Evolutionary conservation across 202 grass and related monocot species (phyloP).

Genomic region (Cymbopogon flexuosus): DNA sequence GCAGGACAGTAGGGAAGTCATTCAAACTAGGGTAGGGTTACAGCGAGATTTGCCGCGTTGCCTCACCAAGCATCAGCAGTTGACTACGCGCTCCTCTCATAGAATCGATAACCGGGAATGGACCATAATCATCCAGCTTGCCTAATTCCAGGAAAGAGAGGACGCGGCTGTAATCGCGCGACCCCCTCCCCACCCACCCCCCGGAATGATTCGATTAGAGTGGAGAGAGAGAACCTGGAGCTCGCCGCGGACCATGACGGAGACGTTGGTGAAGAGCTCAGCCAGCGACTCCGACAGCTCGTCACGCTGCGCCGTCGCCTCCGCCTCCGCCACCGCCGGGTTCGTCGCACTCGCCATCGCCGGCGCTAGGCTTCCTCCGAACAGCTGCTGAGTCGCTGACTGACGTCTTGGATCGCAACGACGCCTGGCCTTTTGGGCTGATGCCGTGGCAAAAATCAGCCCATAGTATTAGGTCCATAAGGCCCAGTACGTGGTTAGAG

Average conservation of each 20-base stretch:
- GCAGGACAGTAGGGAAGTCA: not conserved
- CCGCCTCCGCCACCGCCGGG: slow-evolving; percentile 7
- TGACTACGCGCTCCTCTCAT: not conserved
- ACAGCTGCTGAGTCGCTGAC: not conserved
- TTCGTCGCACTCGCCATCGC: slow-evolving; percentile 33
- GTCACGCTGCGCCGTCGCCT: slow-evolving; percentile 29
- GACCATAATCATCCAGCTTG: not conserved
- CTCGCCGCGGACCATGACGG: slow-evolving; percentile 83
- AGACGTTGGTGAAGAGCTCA: slow-evolving; percentile 76
- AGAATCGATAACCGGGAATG: not conserved
- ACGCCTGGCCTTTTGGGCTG: too few species aligned
- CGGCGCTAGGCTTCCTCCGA: not conserved
- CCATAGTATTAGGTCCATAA: too few species aligned
- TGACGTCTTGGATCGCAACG: too few species aligned
- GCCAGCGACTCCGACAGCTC: slow-evolving; percentile 66
- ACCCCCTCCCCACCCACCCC: too few species aligned
- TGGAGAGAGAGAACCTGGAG: slow-evolving; percentile 48
- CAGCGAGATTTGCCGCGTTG: not conserved
- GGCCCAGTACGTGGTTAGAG: too few species aligned
- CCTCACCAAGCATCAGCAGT: not conserved
- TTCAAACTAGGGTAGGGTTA: slow-evolving; percentile 8
- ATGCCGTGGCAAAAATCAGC: too few species aligned
- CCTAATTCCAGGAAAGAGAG: not conserved
- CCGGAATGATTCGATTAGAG: not conserved
- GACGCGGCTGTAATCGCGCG: not conserved